Conservation (phyloP, 2,329 filamentous ascomycete species). For the Beauveria rudraprayagi region DNA sequence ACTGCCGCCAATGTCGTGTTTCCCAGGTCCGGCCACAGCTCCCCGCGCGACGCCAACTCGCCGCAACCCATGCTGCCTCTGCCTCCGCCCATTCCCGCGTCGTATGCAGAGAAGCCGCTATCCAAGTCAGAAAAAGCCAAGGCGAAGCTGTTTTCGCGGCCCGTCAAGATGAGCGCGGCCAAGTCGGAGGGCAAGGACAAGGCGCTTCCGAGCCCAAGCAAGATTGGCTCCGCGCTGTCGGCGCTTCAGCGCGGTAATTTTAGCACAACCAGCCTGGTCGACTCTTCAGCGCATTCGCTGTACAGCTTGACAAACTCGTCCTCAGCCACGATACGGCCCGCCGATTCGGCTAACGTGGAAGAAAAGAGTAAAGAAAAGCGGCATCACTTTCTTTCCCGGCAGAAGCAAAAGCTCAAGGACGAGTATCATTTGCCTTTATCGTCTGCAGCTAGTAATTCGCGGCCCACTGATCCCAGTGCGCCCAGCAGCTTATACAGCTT, state of each 20-base stretch:
- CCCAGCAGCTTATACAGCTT: slow-evolving; percentile 75
- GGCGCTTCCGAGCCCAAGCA: slow-evolving; percentile 63
- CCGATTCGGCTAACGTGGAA: slow-evolving; percentile 38
- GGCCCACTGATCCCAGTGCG: slow-evolving; percentile 65
- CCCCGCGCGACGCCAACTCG: slow-evolving; percentile 33
- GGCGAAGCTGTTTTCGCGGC: slow-evolving; percentile 73
- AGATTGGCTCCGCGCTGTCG: slow-evolving; percentile 58
- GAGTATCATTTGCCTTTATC: slow-evolving; percentile 66
- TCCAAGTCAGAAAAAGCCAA: slow-evolving; percentile 61
- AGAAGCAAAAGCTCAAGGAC: slow-evolving; percentile 72
- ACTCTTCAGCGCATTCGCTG: slow-evolving; percentile 53
- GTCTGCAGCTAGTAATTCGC: slow-evolving; percentile 68
- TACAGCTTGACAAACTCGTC: slow-evolving; percentile 72
- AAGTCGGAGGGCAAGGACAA: slow-evolving; percentile 61
- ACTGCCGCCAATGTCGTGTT: slow-evolving; percentile 64
- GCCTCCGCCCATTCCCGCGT: slow-evolving; percentile 20
- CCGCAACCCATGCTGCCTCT: slow-evolving; percentile 32
- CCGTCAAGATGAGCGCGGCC: slow-evolving; percentile 60
- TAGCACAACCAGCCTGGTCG: slow-evolving; percentile 63
- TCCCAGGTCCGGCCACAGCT: slow-evolving; percentile 51
- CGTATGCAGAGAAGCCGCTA: slow-evolving; percentile 46
- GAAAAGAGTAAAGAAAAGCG: slow-evolving; percentile 58
- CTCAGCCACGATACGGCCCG: slow-evolving; percentile 64
- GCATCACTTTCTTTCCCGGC: slow-evolving; percentile 70
- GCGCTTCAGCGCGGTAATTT: slow-evolving; percentile 59